A percentile compares a stretch with the other conserved stretches of the same genome.
Evolutionary conservation across 2,329 filamentous ascomycete genomes (phyloP).

Genomic region (Paecilomyces sp.): DNA sequence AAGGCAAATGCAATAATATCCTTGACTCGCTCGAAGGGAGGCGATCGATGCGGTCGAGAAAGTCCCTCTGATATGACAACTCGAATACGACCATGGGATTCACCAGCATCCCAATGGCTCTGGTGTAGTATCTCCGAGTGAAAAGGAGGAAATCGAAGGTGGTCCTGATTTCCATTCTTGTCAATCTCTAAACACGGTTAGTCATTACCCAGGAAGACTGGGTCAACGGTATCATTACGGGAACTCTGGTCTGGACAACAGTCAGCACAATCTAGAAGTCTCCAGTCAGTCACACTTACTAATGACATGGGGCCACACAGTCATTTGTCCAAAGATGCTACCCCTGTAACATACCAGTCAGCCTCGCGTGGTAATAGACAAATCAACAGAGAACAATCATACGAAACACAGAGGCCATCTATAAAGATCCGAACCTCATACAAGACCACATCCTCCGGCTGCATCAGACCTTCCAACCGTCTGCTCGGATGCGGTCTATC

Average conservation of each 20-base stretch:
- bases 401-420: conserved; percentile 61
- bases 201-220: conserved; percentile 31
- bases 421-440: conserved; percentile 63
- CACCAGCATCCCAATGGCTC: conserved; percentile 63
- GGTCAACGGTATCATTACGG: conserved; percentile 18
- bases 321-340: conserved; percentile 46
- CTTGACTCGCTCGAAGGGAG: conserved; percentile 59
- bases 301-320: conserved; percentile 48
- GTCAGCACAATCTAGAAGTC: too few species aligned
- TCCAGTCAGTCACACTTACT: conserved; percentile 35
- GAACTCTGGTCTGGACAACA: conserved; percentile 24
- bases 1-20: conserved; percentile 75
- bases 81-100: conserved; percentile 68
- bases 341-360: conserved; percentile 35
- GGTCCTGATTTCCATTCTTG: conserved; percentile 52
- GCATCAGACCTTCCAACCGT: conserved; percentile 50
- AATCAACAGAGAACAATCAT: conserved; percentile 6
- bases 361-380: background rate
- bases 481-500: conserved; percentile 53
- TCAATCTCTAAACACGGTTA: conserved; percentile 31
- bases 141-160: conserved; percentile 67
- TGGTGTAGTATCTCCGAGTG: conserved; percentile 62
- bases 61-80: conserved; percentile 70
- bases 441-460: conserved; percentile 48
- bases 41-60: conserved; percentile 38